A percentile compares a stretch with the other conserved stretches of the same genome.
phyloP scores from a whole-genome alignment of 2,329 filamentous ascomycete genomes.

The Colletotrichum gigasporum region DNA sequence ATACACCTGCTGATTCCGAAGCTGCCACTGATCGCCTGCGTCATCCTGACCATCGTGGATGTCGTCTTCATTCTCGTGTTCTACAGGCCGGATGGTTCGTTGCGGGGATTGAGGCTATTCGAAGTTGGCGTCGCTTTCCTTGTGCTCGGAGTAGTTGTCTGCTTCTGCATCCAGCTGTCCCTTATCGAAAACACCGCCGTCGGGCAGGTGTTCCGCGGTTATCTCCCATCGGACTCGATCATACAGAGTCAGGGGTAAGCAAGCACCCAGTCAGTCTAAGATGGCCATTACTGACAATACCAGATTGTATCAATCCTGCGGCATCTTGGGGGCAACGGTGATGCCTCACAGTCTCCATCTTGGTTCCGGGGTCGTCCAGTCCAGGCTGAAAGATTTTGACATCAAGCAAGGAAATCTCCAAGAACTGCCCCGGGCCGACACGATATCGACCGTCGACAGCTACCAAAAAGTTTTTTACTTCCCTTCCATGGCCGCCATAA shows the following conservation, averaged over 20 bases:
- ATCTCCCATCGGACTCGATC: constrained; percentile 69
- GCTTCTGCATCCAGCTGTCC: constrained; percentile 75
- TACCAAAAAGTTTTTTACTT: constrained; percentile 68
- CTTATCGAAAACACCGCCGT: constrained; percentile 64
- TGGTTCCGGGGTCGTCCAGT: constrained; percentile 75
- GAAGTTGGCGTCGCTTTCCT: constrained; percentile 71
- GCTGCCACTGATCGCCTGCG: constrained; percentile 73
- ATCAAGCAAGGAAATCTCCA: constrained; percentile 55
- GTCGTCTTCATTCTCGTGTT: constrained; percentile 75
- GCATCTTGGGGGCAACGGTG: constrained; percentile 81
- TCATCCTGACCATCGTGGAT: constrained; percentile 73
- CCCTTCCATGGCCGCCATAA: constrained; percentile 77
- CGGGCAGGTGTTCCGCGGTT: constrained; percentile 71
- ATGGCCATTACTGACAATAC: not conserved
- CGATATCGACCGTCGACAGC: constrained; percentile 41
- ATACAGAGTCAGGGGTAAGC: constrained; percentile 63
- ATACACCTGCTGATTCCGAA: constrained; percentile 72
- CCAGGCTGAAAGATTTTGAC: constrained; percentile 72
- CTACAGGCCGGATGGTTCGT: constrained; percentile 67
- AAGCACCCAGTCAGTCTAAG: not conserved
- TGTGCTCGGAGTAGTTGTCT: constrained; percentile 73
- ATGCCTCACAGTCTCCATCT: constrained; percentile 77
- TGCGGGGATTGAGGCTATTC: constrained; percentile 68
- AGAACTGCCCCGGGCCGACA: constrained; percentile 44
- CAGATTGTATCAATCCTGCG: constrained; percentile 73